A percentile compares a stretch with the other conserved stretches of the same genome.
Evolutionary conservation across 345 rosid genomes (phyloP).

Genomic region (Camelina neglecta): DNA sequence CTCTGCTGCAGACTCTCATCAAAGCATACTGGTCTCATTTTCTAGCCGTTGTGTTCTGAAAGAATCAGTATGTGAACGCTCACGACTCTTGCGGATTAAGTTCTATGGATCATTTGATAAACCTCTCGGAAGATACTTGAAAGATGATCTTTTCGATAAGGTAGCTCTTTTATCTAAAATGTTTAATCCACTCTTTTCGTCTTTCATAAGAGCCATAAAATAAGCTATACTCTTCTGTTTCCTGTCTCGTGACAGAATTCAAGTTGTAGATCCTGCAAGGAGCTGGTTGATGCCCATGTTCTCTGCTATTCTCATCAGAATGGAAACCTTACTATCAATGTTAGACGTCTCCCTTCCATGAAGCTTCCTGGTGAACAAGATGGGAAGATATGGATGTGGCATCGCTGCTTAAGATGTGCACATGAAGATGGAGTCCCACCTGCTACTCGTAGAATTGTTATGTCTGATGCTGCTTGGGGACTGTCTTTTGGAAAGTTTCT

Average conservation of each 20-base stretch:
- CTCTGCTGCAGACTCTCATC: constrained; percentile 80
- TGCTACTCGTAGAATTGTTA: constrained; percentile 89
- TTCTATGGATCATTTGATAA: constrained; percentile 95
- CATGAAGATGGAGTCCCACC: constrained; percentile 92
- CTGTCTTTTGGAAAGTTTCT: constrained; percentile 97
- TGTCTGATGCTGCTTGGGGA: constrained; percentile 99
- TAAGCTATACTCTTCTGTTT: not conserved
- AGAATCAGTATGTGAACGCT: constrained; percentile 91
- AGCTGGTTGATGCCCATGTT: constrained; percentile 87
- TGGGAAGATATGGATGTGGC: constrained; percentile 99
- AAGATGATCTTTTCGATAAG: constrained; percentile 85
- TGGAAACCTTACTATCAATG: constrained; percentile 96
- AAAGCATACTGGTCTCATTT: constrained; percentile 90
- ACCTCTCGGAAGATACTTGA: constrained; percentile 92
- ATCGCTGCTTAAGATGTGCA: constrained; percentile 90
- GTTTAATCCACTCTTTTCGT: not conserved
- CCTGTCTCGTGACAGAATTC: constrained; percentile 54
- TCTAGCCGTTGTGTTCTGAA: constrained; percentile 83
- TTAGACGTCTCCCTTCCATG: constrained; percentile 64
- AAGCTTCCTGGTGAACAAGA: constrained; percentile 90
- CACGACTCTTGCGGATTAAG: constrained; percentile 88
- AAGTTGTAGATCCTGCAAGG: constrained; percentile 71
- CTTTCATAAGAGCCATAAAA: not conserved
- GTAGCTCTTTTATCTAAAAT: constrained; percentile 44
- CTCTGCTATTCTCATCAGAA: constrained; percentile 93